These are phyloP conservation scores for Lachnellula subtilissima DNA, from an alignment of 2,329 filamentous ascomycete genomes.

Conservation along the genomic window DNA sequence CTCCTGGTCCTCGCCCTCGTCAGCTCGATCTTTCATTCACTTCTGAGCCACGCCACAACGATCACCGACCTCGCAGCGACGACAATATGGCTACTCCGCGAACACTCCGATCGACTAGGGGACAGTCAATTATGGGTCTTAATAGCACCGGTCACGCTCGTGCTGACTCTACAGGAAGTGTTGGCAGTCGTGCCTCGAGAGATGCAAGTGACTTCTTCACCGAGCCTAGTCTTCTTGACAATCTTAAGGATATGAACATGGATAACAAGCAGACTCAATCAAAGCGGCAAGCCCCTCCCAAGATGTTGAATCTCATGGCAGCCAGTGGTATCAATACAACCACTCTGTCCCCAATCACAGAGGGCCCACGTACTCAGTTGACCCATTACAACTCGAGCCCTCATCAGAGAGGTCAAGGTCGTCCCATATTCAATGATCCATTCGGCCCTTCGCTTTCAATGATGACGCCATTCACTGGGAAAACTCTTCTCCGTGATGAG, in stretches of 20 bases:
- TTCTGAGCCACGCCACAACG: constrained; percentile 13
- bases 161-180: neutral
- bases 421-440: constrained; percentile 4
- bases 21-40: constrained; percentile 8
- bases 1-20: constrained; percentile 10
- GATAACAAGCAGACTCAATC: neutral
- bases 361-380: neutral
- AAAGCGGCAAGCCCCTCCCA: constrained; percentile 7
- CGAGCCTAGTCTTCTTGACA: neutral
- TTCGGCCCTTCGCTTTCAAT: constrained; percentile 7
- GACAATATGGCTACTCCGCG: constrained; percentile 8
- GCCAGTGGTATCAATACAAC: constrained; percentile 4
- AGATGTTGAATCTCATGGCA: constrained; percentile 14
- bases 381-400: neutral
- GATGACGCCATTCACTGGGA: constrained; percentile 5
- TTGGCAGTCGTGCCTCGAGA: neutral
- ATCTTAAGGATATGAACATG: neutral
- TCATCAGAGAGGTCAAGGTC: neutral
- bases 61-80: neutral
- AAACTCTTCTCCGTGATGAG: neutral
- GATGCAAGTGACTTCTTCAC: constrained; percentile 2
- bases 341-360: constrained; percentile 7
- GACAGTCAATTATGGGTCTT: constrained; percentile 11
- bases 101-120: constrained; percentile 18
- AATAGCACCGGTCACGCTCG: neutral